Evolutionary conservation across 495 filamentous ascomycete species (phyloP), one percentile per base, ranked within the genome.

Genomic region (Xylaria sp.): DNA sequence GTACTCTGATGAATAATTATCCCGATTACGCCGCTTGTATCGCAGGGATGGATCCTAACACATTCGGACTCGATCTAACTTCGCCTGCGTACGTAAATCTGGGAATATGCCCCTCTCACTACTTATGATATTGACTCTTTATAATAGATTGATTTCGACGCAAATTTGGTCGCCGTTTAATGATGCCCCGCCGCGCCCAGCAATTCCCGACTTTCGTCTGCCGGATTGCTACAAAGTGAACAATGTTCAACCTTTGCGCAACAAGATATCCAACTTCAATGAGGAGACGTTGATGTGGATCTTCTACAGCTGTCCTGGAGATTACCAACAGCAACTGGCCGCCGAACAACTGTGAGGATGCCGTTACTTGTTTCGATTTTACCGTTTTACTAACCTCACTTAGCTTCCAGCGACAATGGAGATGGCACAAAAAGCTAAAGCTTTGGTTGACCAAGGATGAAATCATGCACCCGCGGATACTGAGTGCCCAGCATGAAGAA

Each of bases 201-300:
- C 93, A 11, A 88, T 96, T 59, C 93, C 93, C 46, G 91, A 94
- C 59, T 95, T 91, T 77, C 87, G 83, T 15, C 80, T 97, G 8
- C 95, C 95, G 2, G 88, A 91, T 29, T 96, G 93, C 79, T 98
- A 98, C 78, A 90, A 86, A 58, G 95, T 98, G 29, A 90, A 89
- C 72, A 98, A 97, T 75, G 91, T 97, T 40, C 93, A 94, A 74
- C 88, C 90, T 19, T 84, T 97, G 24, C 88, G 93, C 57, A 87
- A 89, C 63, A 92, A 95, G 72, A 92, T 97, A 57, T 84, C 86
- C 19, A 92, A 90, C 65, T 97, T 97, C 82, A 92, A 91, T 72
- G 93, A 97, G 69, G 95, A 98, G 78, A 97, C 94, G 0, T 85
- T 98, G 67, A 94, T 98, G 79, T 94, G 91, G 84, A 96, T 98